Conservation (phyloP, 768 basidiomycete genomes). For the Termitomyces sp. region DNA sequence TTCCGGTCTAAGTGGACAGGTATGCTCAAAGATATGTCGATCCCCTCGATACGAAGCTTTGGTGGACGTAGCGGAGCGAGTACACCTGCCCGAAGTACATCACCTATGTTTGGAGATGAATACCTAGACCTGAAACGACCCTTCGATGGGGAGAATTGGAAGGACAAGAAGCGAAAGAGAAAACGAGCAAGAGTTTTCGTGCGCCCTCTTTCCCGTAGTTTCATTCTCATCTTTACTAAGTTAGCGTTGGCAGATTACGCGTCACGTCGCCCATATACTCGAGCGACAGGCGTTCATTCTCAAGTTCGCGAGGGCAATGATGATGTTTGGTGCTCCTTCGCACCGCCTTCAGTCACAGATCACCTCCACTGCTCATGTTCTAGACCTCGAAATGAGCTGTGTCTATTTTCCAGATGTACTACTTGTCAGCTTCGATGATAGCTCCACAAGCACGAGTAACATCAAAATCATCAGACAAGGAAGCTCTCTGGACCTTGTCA, state of each 20-base stretch:
- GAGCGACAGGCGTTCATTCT: slow-evolving; percentile 81
- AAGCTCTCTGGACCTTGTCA: slow-evolving; percentile 71
- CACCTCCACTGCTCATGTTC: slow-evolving; percentile 70
- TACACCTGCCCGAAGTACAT: slow-evolving; percentile 24
- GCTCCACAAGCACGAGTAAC: slow-evolving; percentile 73
- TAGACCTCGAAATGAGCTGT: slow-evolving; percentile 69
- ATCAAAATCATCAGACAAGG: slow-evolving; percentile 76
- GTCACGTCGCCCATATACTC: slow-evolving; percentile 79
- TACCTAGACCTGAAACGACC: slow-evolving; percentile 14
- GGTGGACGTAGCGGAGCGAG: slow-evolving; percentile 18
- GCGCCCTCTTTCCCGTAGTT: slow-evolving; percentile 21
- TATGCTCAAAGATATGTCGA: slow-evolving; percentile 29
- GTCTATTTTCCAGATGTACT: slow-evolving; percentile 75
- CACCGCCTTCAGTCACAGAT: slow-evolving; percentile 84
- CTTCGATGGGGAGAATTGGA: slow-evolving; percentile 28
- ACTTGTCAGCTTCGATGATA: slow-evolving; percentile 81
- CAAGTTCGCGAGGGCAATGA: slow-evolving; percentile 81
- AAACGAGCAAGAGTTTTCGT: slow-evolving; percentile 79
- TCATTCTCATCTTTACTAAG: not conserved
- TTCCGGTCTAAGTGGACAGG: slow-evolving; percentile 5
- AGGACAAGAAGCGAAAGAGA: slow-evolving; percentile 48
- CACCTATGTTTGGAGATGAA: slow-evolving; percentile 22
- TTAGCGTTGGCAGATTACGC: slow-evolving; percentile 56
- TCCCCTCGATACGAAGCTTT: slow-evolving; percentile 13
- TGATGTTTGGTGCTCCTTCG: slow-evolving; percentile 85